These are phyloP conservation scores for Lepiota venenata DNA, from an alignment of 768 basidiomycete genomes.

Conservation along the genomic window DNA sequence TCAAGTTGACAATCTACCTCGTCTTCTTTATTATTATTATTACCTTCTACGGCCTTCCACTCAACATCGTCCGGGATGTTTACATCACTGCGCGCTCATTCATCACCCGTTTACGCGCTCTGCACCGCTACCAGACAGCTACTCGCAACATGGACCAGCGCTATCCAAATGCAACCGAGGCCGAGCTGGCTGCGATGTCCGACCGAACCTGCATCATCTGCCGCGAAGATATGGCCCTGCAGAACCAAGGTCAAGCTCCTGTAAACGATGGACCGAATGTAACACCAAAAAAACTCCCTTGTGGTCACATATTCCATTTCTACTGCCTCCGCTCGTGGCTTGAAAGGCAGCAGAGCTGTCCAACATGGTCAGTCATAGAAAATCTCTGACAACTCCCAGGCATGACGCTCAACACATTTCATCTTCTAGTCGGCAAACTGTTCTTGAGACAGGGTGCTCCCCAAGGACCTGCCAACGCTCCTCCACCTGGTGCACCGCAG, in stretches of 20 bases:
- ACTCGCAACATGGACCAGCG: slow-evolving; percentile 95
- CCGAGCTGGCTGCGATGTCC: slow-evolving; percentile 75
- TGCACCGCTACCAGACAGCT: slow-evolving; percentile 89
- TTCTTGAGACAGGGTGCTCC: slow-evolving; percentile 53
- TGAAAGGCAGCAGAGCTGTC: slow-evolving; percentile 97
- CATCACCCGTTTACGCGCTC: slow-evolving; percentile 79
- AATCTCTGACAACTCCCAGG: neutral
- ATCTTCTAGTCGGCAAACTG: slow-evolving; percentile 65
- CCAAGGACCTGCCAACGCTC: slow-evolving; percentile 24
- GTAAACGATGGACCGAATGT: slow-evolving; percentile 78
- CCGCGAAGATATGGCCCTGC: slow-evolving; percentile 85
- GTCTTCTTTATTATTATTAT: slow-evolving; percentile 93
- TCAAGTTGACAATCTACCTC: slow-evolving; percentile 90
- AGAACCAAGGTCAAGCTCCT: slow-evolving; percentile 26
- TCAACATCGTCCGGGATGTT: slow-evolving; percentile 97
- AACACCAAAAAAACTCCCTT: slow-evolving; percentile 94
- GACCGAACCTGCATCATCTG: slow-evolving; percentile 98
- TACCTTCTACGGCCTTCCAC: slow-evolving; percentile 89
- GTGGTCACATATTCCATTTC: slow-evolving; percentile 98
- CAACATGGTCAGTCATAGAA: slow-evolving; percentile 78
- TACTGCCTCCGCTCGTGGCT: slow-evolving; percentile 97
- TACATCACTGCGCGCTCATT: slow-evolving; percentile 95
- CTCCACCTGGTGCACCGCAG: slow-evolving; percentile 23
- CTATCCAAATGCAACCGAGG: slow-evolving; percentile 89
- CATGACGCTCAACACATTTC: slow-evolving; percentile 13